Evolutionary conservation across 192 early-diverging fungal genomes (phyloP), one percentile per base, ranked within the genome.

Genomic region (Coemansia sp.): DNA sequence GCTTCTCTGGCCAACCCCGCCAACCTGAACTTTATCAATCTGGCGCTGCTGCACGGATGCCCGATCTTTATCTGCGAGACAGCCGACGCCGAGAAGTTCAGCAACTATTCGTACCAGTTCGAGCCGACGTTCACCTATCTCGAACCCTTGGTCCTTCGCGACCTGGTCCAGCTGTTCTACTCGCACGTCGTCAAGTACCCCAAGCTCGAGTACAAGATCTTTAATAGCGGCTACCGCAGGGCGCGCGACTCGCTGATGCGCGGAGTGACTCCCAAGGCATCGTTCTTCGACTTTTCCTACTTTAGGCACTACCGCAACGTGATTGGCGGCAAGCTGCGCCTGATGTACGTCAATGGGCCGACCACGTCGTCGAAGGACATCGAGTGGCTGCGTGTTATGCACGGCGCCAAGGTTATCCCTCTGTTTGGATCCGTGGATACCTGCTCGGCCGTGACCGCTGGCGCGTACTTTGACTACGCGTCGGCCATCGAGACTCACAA

Each of bases 301-400:
- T 74, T 78, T 65, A 71, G 81, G 54, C 81, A 82, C 67, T 82
- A 74, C 65, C 74, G 75, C 64, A 72, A 71, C 46, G 63, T 70
- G 18, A 58, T 82, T 29, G 81, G 81, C 36, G 72, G 81, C 39
- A 64, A 60, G 22, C 47, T 82, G 47, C 61, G 69, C 18, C 61
- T 74, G 60, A 61, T 82, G 62, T 74, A 65, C 34, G 54, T 77
- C 6, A 68, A 75, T 24, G 79, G 70, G 3, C 62, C 48, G 6
- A 20, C 57, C 0, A 73, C 74, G 1, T 63, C 74, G 7, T 64
- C 70, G 5, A 66, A 64, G 60, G 61, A 51, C 36, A 61, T 77
- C 14, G 75, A 82, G n/a, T 78, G 72, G 69, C 32, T 82, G 35
- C 75, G 81, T 19, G 61, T 45, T 2, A 16, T 76, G 20, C 71